Conservation (phyloP, 768 basidiomycete species). For the Lactifluus echinatus region DNA sequence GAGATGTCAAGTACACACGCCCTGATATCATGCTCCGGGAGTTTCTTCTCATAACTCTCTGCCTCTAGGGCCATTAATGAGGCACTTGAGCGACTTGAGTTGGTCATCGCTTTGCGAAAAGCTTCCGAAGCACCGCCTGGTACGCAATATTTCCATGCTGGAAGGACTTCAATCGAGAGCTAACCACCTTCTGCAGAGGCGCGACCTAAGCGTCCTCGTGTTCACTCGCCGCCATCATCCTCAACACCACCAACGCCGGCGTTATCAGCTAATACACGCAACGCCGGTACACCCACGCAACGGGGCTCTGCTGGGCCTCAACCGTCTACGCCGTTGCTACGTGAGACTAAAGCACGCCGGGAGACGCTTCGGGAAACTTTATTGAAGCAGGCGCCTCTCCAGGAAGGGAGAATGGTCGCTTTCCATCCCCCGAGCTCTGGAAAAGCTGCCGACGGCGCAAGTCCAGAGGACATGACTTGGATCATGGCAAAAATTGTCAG, state of each 20-base stretch:
- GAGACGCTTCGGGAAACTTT: slow-evolving; percentile 50
- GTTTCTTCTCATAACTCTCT: neutral
- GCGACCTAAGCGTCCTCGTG: slow-evolving; percentile 67
- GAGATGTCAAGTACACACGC: slow-evolving; percentile 49
- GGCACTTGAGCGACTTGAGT: slow-evolving; percentile 56
- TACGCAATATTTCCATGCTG: slow-evolving; percentile 6
- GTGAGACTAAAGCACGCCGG: slow-evolving; percentile 59
- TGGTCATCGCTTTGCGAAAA: slow-evolving; percentile 65
- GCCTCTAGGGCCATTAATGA: slow-evolving; percentile 55
- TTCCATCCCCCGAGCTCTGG: slow-evolving; percentile 53
- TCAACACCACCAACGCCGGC: slow-evolving; percentile 29
- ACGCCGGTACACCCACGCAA: slow-evolving; percentile 49
- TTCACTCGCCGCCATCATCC: slow-evolving; percentile 57
- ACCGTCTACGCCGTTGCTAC: slow-evolving; percentile 41
- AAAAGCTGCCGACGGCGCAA: slow-evolving; percentile 48
- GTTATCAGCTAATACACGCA: slow-evolving; percentile 30
- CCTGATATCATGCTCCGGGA: slow-evolving; percentile 4
- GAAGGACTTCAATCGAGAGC: neutral
- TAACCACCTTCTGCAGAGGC: slow-evolving; percentile 30
- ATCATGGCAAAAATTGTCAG: slow-evolving; percentile 70
- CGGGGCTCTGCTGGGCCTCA: slow-evolving; percentile 51
- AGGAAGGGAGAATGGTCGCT: slow-evolving; percentile 69
- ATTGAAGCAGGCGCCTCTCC: slow-evolving; percentile 55
- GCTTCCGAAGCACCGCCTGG: slow-evolving; percentile 52
- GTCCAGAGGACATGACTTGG: slow-evolving; percentile 48